Evolutionary conservation across 1,139 yeast species (phyloP).

Genomic region (Magnusiomyces suaveolens): DNA sequence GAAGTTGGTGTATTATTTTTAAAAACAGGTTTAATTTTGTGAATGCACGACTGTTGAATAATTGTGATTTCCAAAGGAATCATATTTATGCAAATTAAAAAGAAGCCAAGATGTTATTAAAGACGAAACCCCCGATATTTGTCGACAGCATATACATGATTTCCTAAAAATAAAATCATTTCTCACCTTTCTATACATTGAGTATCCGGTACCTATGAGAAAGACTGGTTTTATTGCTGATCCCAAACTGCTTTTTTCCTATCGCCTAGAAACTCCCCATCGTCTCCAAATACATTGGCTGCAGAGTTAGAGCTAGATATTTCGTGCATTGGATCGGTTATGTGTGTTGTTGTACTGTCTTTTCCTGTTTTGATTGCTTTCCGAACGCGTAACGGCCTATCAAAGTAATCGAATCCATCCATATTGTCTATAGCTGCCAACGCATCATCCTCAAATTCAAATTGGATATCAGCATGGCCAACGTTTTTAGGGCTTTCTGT

Average conservation of each 20-base stretch:
- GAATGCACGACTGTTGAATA: too few relatives aligned
- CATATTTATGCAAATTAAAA: too few relatives aligned
- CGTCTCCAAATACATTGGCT: not conserved
- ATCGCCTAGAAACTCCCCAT: not conserved
- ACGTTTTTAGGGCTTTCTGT: slow-evolving; percentile 4
- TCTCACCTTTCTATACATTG: too few relatives aligned
- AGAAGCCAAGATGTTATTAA: too few relatives aligned
- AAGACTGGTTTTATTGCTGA: not conserved
- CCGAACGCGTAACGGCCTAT: slow-evolving; percentile 24
- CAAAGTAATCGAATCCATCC: slow-evolving; percentile 28
- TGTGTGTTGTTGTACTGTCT: too few relatives aligned
- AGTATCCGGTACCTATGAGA: too few relatives aligned
- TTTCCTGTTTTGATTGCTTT: not conserved
- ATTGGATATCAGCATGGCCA: slow-evolving; percentile 27
- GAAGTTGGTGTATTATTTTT: not conserved
- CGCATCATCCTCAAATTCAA: slow-evolving; percentile 28
- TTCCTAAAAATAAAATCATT: not conserved
- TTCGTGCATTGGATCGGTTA: too few relatives aligned
- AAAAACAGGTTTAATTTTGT: too few relatives aligned
- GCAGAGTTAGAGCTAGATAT: too few relatives aligned
- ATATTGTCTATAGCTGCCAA: slow-evolving; percentile 33
- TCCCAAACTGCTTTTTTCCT: not conserved
- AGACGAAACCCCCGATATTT: too few relatives aligned
- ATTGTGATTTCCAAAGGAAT: too few relatives aligned
- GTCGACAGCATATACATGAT: not conserved